Evolutionary conservation across 1,139 yeast genomes (phyloP), one percentile per base, ranked within the genome.

Genomic region (Diutina pseudorugosa): DNA sequence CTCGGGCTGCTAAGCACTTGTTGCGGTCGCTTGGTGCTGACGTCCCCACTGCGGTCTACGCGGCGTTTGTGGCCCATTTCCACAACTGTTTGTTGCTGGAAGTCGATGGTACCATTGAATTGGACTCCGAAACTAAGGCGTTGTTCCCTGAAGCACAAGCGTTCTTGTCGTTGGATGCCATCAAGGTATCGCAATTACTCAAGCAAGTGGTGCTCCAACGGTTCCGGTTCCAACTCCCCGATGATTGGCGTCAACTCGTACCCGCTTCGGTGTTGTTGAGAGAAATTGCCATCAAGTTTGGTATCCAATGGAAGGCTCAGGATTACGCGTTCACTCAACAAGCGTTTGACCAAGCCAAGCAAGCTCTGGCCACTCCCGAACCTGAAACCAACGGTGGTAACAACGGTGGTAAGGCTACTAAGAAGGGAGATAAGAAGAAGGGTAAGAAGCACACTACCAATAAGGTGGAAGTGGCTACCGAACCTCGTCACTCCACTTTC

Each of bases 271-370:
- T 69, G 30, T 64, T 89, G 53, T 72, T 88, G 63, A 80, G 93
- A 69, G 89, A 84, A 57, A 74, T 90, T 56, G 83, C 96, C 16
- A 62, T 74, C 53, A 85, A 86, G 67, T 80, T 83, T 59, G 98
- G 98, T 69, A 79, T 93, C 55, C 98, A 93, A 71, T 85, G 96
- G 88, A 70, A 72, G 58, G 66, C 79, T n/a, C 74, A 70, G 56
- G 66, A 71, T 19, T 83, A 79, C 63, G 70, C 66, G 14, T 80
- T 80, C 63, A 73, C 79, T 45, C 63, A 64, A 52, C 79, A 73
- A 51, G 69, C 68, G 27, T 73, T 77, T 55, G 80, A 75, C 51
- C 60, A 61, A 7, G 70, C 65, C 44, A 58, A 60, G 47, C 58
- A 57, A 6, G 56, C 55, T 43, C 61, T 61, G 36, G 36, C 36